Conservation (phyloP, 192 early-diverging fungal genomes). For the Kickxella alabastrina region DNA sequence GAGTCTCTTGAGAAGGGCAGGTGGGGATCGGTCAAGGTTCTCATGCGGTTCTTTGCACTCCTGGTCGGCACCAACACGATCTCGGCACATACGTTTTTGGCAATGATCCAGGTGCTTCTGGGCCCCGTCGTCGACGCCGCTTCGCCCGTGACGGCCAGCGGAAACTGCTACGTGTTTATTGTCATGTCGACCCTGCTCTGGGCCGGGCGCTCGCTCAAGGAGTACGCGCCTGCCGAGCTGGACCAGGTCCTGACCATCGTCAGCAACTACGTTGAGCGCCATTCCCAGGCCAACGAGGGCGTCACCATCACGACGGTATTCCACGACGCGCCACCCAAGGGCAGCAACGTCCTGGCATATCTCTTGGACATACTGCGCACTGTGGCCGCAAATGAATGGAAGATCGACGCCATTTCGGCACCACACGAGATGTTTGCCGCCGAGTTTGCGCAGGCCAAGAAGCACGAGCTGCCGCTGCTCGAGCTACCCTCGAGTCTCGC, state of each 20-base stretch:
- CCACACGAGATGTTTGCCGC: slow-evolving; percentile 36
- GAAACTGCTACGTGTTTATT: slow-evolving; percentile 69
- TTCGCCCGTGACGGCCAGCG: slow-evolving; percentile 14
- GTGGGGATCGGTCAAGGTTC: slow-evolving; percentile 72
- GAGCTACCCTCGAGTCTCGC: slow-evolving; percentile 24
- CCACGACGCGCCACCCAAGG: slow-evolving; percentile 33
- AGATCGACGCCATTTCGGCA: slow-evolving; percentile 31
- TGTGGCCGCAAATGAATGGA: slow-evolving; percentile 31
- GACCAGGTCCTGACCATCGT: slow-evolving; percentile 14
- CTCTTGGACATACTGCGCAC: slow-evolving; percentile 25
- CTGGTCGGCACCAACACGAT: slow-evolving; percentile 78
- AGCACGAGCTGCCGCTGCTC: slow-evolving; percentile 39
- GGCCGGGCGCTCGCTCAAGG: slow-evolving; percentile 47
- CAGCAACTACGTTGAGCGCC: slow-evolving; percentile 25
- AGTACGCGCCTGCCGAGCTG: slow-evolving; percentile 24
- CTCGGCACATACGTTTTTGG: slow-evolving; percentile 58
- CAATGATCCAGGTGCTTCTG: slow-evolving; percentile 64
- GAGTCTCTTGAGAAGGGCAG: slow-evolving; percentile 55
- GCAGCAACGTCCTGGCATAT: slow-evolving; percentile 25
- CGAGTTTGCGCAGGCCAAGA: slow-evolving; percentile 36
- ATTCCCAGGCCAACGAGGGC: slow-evolving; percentile 8
- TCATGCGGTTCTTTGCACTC: slow-evolving; percentile 78
- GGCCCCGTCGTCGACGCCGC: slow-evolving; percentile 32
- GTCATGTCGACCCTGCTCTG: slow-evolving; percentile 79
- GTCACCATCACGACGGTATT: slow-evolving; percentile 25